A percentile compares a stretch with the other conserved stretches of the same genome.
phyloP scores from a whole-genome alignment of 2,329 filamentous ascomycete genomes.

The Samsoniella hepiali region DNA sequence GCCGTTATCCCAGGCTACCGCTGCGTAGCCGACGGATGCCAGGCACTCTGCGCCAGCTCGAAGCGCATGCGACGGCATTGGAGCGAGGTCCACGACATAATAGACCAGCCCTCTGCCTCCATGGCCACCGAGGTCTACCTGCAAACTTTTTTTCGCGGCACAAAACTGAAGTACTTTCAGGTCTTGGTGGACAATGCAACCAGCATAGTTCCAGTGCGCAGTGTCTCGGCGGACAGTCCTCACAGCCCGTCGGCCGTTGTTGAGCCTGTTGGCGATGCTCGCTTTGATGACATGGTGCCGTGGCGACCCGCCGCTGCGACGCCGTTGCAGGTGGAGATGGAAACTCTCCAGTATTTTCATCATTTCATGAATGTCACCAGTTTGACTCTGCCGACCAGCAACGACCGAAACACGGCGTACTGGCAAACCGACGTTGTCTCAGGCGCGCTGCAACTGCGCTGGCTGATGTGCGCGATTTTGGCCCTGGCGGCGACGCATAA shows the following conservation, averaged over 20 bases:
- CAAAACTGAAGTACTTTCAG: slow-evolving; percentile 37
- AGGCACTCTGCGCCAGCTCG: slow-evolving; percentile 30
- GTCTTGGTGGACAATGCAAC: slow-evolving; percentile 21
- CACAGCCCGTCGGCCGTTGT: neutral
- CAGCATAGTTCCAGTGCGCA: neutral
- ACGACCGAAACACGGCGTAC: neutral
- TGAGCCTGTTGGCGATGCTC: neutral
- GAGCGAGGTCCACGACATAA: slow-evolving; percentile 27
- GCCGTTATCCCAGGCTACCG: slow-evolving; percentile 30
- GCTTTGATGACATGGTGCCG: neutral
- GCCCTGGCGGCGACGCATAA: neutral
- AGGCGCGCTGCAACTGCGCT: neutral
- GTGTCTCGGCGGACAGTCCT: neutral
- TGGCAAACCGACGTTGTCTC: neutral
- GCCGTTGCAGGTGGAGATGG: slow-evolving; percentile 1
- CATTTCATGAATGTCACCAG: neutral
- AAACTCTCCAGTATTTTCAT: neutral
- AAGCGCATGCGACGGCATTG: slow-evolving; percentile 36
- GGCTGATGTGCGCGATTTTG: slow-evolving; percentile 1
- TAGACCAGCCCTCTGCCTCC: slow-evolving; percentile 11
- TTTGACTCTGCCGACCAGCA: neutral
- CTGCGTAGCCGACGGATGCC: slow-evolving; percentile 29
- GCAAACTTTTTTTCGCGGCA: slow-evolving; percentile 38
- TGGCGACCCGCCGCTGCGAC: neutral
- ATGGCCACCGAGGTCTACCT: slow-evolving; percentile 25